phyloP scores from a whole-genome alignment of 768 basidiomycete species.

The Pleurotus pulmonarius region DNA sequence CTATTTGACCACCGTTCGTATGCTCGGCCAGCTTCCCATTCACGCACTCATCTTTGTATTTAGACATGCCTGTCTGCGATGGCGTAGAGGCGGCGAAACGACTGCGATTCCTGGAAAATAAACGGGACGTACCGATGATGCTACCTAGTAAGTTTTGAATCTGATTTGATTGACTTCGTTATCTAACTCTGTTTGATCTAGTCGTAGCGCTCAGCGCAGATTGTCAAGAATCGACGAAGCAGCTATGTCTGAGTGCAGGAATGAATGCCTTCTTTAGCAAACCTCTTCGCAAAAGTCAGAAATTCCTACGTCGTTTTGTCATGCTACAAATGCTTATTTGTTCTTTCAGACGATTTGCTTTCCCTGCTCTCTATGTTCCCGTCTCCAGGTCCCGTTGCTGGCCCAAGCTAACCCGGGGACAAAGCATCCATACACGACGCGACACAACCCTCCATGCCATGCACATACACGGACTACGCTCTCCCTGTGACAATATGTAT shows the following conservation, averaged over 20 bases:
- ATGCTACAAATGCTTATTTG: not conserved
- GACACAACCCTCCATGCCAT: not conserved
- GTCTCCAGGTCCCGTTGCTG: slow-evolving; percentile 22
- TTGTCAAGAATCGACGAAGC: slow-evolving; percentile 73
- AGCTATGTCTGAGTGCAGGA: slow-evolving; percentile 71
- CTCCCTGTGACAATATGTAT: no score
- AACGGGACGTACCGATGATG: slow-evolving; percentile 42
- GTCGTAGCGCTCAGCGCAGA: slow-evolving; percentile 75
- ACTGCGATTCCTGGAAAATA: slow-evolving; percentile 53
- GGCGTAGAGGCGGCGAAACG: slow-evolving; percentile 73
- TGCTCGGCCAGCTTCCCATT: not conserved
- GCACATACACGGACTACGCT: no score
- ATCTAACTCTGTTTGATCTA: slow-evolving; percentile 19
- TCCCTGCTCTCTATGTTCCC: slow-evolving; percentile 50
- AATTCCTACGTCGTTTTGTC: not conserved
- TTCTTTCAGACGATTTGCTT: slow-evolving; percentile 44
- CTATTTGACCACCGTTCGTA: slow-evolving; percentile 72
- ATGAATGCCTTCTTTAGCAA: slow-evolving; percentile 80
- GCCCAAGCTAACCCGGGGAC: not conserved
- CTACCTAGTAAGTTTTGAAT: slow-evolving; percentile 50
- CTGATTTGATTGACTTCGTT: not conserved
- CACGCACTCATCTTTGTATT: not conserved
- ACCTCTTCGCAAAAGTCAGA: slow-evolving; percentile 57
- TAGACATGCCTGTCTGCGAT: slow-evolving; percentile 79
- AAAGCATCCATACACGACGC: not conserved